A percentile compares a stretch with the other conserved stretches of the same genome.
phyloP scores from a whole-genome alignment of 2,329 filamentous ascomycete genomes.

The Nemania bipapillata region DNA sequence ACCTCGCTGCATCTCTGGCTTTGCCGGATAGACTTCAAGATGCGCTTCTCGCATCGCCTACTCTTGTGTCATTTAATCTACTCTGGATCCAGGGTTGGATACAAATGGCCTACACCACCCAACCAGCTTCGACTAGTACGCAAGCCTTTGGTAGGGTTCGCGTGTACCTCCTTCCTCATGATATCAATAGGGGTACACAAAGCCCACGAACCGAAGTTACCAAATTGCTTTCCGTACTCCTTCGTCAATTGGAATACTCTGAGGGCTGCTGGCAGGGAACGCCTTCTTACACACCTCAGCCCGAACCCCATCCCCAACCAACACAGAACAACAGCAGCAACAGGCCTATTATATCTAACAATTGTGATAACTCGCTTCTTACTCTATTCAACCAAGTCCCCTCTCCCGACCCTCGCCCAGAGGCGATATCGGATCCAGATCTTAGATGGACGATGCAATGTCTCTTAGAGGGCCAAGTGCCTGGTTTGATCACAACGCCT shows the following conservation, averaged over 20 bases:
- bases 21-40: constrained; percentile 46
- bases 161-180: constrained; percentile 73
- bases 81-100: constrained; percentile 58
- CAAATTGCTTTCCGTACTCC: constrained; percentile 59
- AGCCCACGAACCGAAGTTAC: constrained; percentile 61
- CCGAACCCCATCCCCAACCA: too few relatives aligned
- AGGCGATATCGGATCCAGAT: constrained; percentile 61
- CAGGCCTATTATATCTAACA: constrained; percentile 50
- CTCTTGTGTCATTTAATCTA: constrained; percentile 42
- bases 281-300: constrained; percentile 35
- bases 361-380: constrained; percentile 67
- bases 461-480: constrained; percentile 64
- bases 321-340: constrained; percentile 29
- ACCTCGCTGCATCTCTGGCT: constrained; percentile 18
- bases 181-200: constrained; percentile 66
- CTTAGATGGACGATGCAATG: constrained; percentile 65
- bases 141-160: constrained; percentile 55
- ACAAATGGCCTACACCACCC: constrained; percentile 55
- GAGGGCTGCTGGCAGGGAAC: constrained; percentile 65
- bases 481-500: constrained; percentile 71
- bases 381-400: constrained; percentile 78
- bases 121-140: constrained; percentile 23
- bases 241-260: constrained; percentile 68
- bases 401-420: constrained; percentile 70
- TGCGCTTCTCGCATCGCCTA: constrained; percentile 46